Evolutionary conservation across 495 filamentous ascomycete genomes (phyloP), one percentile per base, ranked within the genome.

Genomic region (Tricharina praecox): DNA sequence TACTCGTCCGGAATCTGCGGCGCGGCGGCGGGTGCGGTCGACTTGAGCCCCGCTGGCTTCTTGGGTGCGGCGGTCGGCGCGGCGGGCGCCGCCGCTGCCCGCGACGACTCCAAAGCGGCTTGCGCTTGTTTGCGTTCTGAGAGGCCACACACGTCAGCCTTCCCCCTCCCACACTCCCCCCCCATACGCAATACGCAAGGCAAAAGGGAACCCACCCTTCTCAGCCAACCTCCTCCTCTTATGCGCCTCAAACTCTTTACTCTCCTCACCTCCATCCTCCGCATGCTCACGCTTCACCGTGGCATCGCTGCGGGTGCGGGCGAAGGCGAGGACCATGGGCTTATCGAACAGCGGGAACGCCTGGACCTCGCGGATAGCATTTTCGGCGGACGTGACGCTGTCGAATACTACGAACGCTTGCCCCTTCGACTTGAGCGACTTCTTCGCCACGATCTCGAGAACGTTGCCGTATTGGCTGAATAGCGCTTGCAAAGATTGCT

Each of bases 331-430:
- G 19, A 78, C 68, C 85, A 99, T 94, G 1, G 84, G 79, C 67
- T 94, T 93, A 20, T 82, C 85, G 55, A 93, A 93, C 13, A 99
- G 67, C 50, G 92, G 84, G 66, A 99, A 96, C 13, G 85, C 87
- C 56, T 96, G 82, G 53, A 94, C 69, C 49, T 93, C 85, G 19
- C 90, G 79, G 50, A 94, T 82, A 13, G 90, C 90, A 35, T 76
- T 70, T 49, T 73, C 68, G 5, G 86, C 90, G 0, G 80, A 71
- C 35, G 86, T 78, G 21, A 76, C 67, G 43, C 68, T 76, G 53
- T 93, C 86, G 64, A 85, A 96, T 45, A 99, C 87, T 47, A 99
- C 68, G 63, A 99, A 99, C 4, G 90, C 90, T 66, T 99, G 90
- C 36, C 90, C 90, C 64, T 92, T 94, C 47, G 84, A 81, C 59